These are phyloP conservation scores for Geotrichum candidum DNA, from an alignment of 1,139 yeast species.

Conservation along the genomic window DNA sequence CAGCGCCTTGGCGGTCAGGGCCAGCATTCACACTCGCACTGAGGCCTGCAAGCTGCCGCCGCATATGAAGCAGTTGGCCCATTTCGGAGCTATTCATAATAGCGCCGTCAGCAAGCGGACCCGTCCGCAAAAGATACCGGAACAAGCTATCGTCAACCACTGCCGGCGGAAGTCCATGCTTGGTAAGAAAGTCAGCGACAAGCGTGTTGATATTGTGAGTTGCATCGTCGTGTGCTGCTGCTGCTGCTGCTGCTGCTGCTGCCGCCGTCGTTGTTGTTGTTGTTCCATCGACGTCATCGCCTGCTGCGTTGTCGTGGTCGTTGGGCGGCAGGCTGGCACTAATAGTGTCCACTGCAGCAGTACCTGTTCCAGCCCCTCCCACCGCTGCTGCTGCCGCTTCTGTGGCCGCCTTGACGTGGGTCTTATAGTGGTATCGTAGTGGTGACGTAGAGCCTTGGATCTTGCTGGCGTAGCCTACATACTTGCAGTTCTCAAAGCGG, in stretches of 20 bases:
- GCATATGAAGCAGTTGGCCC: not conserved
- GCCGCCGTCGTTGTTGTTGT: not conserved
- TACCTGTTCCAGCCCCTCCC: not conserved
- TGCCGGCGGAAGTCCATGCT: not conserved
- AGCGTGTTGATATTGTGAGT: not conserved
- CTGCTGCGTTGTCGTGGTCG: not conserved
- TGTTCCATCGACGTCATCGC: not conserved
- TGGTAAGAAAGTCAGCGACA: not conserved
- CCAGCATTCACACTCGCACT: not conserved
- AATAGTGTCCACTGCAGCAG: not conserved
- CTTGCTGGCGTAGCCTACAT: constrained; percentile 1
- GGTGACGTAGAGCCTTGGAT: constrained; percentile 8
- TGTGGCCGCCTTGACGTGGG: not conserved
- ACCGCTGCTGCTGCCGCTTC: not conserved
- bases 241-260: not conserved
- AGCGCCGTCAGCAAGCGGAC: not conserved
- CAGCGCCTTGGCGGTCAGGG: not conserved
- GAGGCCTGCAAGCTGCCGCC: not conserved
- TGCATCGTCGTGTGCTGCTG: not conserved
- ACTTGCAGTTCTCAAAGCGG: not conserved
- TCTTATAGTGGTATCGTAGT: constrained; percentile 1
- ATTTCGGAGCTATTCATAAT: not conserved
- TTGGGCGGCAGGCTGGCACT: not conserved
- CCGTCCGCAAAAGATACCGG: not conserved
- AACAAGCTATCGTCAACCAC: constrained; percentile 2